These are phyloP conservation scores for Pythium aquatile DNA, from an alignment of 352 stramenopile genomes.

Conservation along the genomic window DNA sequence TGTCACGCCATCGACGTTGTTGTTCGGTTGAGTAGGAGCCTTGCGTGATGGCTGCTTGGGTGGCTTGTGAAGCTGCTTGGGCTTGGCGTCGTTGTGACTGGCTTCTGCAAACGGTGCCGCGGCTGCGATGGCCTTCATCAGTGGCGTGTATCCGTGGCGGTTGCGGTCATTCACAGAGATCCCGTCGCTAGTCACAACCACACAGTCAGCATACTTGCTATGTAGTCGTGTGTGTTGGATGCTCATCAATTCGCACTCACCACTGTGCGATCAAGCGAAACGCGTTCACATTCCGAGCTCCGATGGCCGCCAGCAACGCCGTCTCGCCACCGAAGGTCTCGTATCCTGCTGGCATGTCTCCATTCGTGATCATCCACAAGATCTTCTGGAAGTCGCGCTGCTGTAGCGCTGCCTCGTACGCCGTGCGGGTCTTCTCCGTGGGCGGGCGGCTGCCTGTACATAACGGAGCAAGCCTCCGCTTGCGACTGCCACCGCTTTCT, in stretches of 20 bases:
- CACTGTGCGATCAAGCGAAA: constrained; percentile 44
- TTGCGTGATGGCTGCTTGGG: neutral
- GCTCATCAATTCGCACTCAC: constrained; percentile 22
- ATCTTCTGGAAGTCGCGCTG: constrained; percentile 57
- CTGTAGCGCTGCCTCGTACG: constrained; percentile 53
- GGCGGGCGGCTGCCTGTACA: neutral
- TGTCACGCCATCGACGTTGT: constrained; percentile 13
- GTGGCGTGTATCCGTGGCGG: constrained; percentile 56
- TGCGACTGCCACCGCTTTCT: constrained; percentile 4
- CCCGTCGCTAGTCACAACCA: constrained; percentile 30
- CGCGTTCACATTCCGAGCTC: constrained; percentile 40
- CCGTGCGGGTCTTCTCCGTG: constrained; percentile 17
- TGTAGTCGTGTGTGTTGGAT: no score
- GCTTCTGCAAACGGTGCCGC: constrained; percentile 32
- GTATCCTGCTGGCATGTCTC: constrained; percentile 40
- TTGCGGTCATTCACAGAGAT: constrained; percentile 56
- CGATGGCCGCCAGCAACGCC: constrained; percentile 54
- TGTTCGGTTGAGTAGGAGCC: neutral
- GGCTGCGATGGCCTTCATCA: constrained; percentile 74
- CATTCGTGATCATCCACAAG: constrained; percentile 73
- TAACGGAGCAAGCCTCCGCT: constrained; percentile 13
- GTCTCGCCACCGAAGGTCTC: constrained; percentile 62
- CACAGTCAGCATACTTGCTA: neutral
- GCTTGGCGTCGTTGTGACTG: neutral
- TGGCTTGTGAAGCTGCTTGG: constrained; percentile 4